These are phyloP conservation scores for Aquilaria malaccensis DNA, from an alignment of 345 rosid species.

Conservation along the genomic window DNA sequence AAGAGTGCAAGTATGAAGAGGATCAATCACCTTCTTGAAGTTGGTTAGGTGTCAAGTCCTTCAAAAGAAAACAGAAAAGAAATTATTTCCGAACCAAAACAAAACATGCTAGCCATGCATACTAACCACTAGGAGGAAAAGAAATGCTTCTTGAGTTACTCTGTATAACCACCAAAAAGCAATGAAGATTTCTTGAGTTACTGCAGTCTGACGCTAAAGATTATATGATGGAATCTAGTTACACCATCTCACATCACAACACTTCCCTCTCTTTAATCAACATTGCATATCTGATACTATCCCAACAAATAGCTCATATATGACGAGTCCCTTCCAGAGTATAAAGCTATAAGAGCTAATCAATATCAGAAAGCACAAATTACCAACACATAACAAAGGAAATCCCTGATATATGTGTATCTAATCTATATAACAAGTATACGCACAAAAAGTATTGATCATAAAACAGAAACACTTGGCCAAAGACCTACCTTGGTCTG, in stretches of 20 bases:
- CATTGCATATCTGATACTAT: not conserved
- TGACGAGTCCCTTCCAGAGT: no score
- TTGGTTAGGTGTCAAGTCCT: slow-evolving; percentile 89
- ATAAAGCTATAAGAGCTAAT: no score
- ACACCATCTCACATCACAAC: not conserved
- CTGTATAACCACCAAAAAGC: not conserved
- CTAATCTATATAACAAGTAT: not conserved
- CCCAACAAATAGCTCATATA: not conserved
- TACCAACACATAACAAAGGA: no score
- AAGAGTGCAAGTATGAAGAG: slow-evolving; percentile 1
- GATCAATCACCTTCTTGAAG: slow-evolving; percentile 74
- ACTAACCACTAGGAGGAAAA: not conserved
- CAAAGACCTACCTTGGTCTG: slow-evolving; percentile 65
- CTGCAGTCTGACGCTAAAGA: not conserved
- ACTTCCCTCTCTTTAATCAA: not conserved
- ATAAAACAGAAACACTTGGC: not conserved
- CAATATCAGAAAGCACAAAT: no score
- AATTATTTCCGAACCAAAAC: not conserved
- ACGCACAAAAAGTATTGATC: not conserved
- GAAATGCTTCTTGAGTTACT: not conserved
- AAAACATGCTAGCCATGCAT: slow-evolving; percentile 5
- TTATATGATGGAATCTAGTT: not conserved
- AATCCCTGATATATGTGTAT: not conserved
- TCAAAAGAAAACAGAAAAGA: slow-evolving; percentile 13
- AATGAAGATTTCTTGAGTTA: not conserved